Evolutionary conservation across 371 early-diverging fungal genomes (phyloP), one percentile per base, ranked within the genome.

Genomic region (Synchytrium microbalum): DNA sequence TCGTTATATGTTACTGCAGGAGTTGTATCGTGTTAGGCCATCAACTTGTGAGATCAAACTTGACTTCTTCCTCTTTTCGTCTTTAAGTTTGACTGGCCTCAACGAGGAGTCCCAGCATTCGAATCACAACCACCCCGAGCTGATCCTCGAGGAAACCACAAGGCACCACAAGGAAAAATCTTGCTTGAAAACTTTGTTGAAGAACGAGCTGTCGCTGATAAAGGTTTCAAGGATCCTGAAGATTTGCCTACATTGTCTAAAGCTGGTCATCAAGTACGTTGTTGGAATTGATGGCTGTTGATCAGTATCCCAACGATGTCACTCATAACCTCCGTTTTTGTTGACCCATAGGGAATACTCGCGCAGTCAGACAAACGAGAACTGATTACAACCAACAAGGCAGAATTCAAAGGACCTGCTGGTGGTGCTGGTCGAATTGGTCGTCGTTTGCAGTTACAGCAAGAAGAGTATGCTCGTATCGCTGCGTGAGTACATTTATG

Each of bases 111-210:
- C 19, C 19, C 46, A 5, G 19, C 19, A 5, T 10, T 10, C 46
- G 19, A 10, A 19, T 5, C 46, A 10, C 10, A 10, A 38, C 10
- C 46, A 38, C 10, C 5, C 10, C 5, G 46, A 38, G 46, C 10
- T 5, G 19, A 38, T 19, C 46, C 46, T 19, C 5, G 19, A 38
- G 46, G 46, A 5, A 38, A 38, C 46, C 46, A 38, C 19, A 38
- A 38, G 19, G 46, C 46, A 38, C 46, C 46, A 5, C 19, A 10
- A 19, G 46, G 46, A 38, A 5, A 38, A 38, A 19, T 38, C 46
- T 56, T 56, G 56, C 24, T 56, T 8, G 56, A 5, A 56, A 56
- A 56, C 29, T 56, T 26, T 56, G 56, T 56, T 56, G 56, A 56
- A 56, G 56, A 56, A 56, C 24, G 56, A 24, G 56, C 56, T 26